Evolutionary conservation across 495 filamentous ascomycete genomes (phyloP), one percentile per base, ranked within the genome.

Genomic region (Extremus antarcticus): DNA sequence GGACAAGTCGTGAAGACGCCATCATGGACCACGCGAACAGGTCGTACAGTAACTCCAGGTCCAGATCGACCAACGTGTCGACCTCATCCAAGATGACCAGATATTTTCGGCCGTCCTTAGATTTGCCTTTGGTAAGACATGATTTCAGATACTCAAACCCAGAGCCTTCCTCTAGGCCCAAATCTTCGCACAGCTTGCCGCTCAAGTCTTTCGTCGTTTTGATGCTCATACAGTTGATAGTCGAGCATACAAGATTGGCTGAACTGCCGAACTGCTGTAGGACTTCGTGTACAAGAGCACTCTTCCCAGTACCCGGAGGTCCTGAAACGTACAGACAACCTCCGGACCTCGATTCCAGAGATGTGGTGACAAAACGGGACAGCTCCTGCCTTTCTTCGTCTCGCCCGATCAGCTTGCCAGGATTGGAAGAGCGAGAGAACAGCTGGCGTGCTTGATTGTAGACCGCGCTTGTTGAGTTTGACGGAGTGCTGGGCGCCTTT

Each of bases 261-360:
- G 68, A 66, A 3, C 67, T 63, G 1, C 78, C 71, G 21, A 83
- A 58, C 29, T 81, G 74, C 40, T 77, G 71, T 49, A 83, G 86
- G 25, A 95, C 78, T 61, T 94, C 85, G 52, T 82, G 79, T 50
- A 96, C 80, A 70, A 96, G 79, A 2, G 92, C 94, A 68, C 90
- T 95, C 70, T 99, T 99, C 7, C 92, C 92, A 3, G 94, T 97
- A 0, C 92, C 92, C 1, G 92, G 92, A 25, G 92, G 92, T 0
- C 92, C 92, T 60, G 89, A 95, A 60, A 99, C 82, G 65, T 99
- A 99, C 38, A 95, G 76, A 65, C 90, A 95, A n/a, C 89, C 88
- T 47, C 86, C 84, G 19, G 77, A 76, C 10, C 73, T 73, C 16
- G 77, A 66, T 11, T 75, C 69, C 10, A 84, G 69, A 56, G 84